Conservation (phyloP, 306 rosid genomes). For the Gillenia trifoliata region DNA sequence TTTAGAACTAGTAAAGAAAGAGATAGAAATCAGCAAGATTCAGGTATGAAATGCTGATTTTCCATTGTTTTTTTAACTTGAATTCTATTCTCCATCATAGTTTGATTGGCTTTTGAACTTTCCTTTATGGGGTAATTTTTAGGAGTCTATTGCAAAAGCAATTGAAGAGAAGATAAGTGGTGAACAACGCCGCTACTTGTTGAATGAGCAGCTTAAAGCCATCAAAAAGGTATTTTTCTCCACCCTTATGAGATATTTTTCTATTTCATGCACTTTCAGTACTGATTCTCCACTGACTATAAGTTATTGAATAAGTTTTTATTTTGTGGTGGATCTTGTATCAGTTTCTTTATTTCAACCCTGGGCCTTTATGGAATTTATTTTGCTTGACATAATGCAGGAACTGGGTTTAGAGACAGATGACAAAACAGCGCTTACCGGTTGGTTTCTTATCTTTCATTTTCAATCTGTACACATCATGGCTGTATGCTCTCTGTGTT, state of each 20-base stretch:
- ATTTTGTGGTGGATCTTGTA: not conserved
- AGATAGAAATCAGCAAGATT: conserved; percentile 92
- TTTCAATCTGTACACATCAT: not conserved
- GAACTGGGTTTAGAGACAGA: conserved; percentile 96
- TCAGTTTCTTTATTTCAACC: conserved; percentile 15
- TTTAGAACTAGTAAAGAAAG: conserved; percentile 86
- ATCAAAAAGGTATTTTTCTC: conserved; percentile 65
- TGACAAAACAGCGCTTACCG: conserved; percentile 90
- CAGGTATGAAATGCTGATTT: conserved; percentile 50
- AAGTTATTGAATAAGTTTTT: not conserved
- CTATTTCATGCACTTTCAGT: not conserved
- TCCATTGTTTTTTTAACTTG: not conserved
- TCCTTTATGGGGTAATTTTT: conserved; percentile 15
- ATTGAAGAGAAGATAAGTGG: conserved; percentile 95
- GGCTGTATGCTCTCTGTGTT: not conserved
- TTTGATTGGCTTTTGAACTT: conserved; percentile 16
- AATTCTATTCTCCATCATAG: not conserved
- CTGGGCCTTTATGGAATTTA: conserved; percentile 9
- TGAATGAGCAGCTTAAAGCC: conserved; percentile 94
- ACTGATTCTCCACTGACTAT: conserved; percentile 4
- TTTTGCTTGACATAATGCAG: conserved; percentile 32
- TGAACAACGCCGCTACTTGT: conserved; percentile 86
- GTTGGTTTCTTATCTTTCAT: conserved; percentile 31
- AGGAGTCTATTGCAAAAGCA: conserved; percentile 95
- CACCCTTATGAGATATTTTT: not conserved